Evolutionary conservation across 208 protist species (phyloP), one percentile per base, ranked within the genome.

Genomic region (Trypanosoma grayi): DNA sequence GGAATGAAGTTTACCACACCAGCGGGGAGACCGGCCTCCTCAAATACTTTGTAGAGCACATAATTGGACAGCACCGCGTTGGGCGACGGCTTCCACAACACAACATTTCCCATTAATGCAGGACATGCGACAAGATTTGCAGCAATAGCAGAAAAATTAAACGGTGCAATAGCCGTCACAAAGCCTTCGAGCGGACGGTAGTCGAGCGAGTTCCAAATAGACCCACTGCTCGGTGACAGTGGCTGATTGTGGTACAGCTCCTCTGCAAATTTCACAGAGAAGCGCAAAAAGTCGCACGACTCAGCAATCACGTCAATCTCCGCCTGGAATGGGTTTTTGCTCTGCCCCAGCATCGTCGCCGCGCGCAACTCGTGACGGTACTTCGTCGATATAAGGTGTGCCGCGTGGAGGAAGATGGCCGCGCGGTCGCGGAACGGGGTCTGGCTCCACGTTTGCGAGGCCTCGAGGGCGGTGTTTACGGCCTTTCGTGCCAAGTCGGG

Each of bases 61-160:
- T 97, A 99, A 79, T 97, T 98, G 18, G 85, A 90, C 25, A 81
- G 73, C 9, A 98, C 78, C 10, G 97, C 90, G 22, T 81, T 92
- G 24, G 86, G 82, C 24, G 86, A 91, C 47, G 97, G 97, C 74
- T 99, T 99, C 97, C 97, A 99, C 16, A 99, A 59, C 2, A 97
- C 87, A 22, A 85, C 80, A 73, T 98, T 99, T 67, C 98, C 98
- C 95, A 99, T 98, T 56, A 98, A 71, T 61, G 97, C 97, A 16
- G 98, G 97, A 16, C 97, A 83, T 9, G 82, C 88, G 27, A 82
- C 77, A 24, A 99, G 82, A 80, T 99, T 99, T 11, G 78, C 83
- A 20, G 93, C 97, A 66, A 99, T 99, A 18, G 98, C 97, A n/a
- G 92, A 98, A 73, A 99, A 99, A 81, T 99, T 99, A 73, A 99